These are phyloP conservation scores for Moesziomyces parantarcticus DNA, from an alignment of 1,284 basidiomycete species.

Conservation along the genomic window DNA sequence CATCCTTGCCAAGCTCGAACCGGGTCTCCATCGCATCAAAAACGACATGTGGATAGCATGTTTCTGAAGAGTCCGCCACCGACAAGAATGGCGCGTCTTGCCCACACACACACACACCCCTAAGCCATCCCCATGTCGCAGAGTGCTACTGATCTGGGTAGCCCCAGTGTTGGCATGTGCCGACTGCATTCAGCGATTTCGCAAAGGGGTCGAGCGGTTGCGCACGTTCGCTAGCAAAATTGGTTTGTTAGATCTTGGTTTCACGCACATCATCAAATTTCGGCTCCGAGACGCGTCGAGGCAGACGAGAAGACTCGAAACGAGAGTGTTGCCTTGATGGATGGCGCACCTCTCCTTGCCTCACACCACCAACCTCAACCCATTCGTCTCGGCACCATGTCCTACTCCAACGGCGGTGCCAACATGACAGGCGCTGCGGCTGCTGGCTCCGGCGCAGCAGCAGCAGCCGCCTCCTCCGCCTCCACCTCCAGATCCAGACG, in stretches of 20 bases:
- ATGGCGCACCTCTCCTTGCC: constrained; percentile 6
- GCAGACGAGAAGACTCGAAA: background rate
- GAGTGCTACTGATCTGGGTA: too few species aligned
- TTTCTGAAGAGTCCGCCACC: too few species aligned
- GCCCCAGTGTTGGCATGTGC: too few species aligned
- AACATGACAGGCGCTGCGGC: background rate
- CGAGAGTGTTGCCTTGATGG: too few species aligned
- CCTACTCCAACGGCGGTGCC: constrained; percentile 28
- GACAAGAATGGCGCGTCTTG: too few species aligned
- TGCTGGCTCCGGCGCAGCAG: constrained; percentile 5
- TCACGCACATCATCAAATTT: background rate
- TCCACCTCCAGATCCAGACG: constrained; percentile 46
- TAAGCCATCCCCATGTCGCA: too few species aligned
- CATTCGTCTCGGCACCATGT: constrained; percentile 22
- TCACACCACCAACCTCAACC: background rate
- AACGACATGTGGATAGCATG: too few species aligned
- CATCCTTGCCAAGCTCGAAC: too few species aligned
- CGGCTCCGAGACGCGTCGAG: background rate
- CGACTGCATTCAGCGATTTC: too few species aligned
- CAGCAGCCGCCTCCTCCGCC: constrained; percentile 12
- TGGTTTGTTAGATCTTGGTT: background rate
- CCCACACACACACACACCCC: too few species aligned
- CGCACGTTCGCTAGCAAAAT: background rate
- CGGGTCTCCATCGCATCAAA: too few species aligned
- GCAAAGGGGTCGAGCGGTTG: too few species aligned